Conservation (phyloP, 352 stramenopile species). For the Pythium dissimile region DNA sequence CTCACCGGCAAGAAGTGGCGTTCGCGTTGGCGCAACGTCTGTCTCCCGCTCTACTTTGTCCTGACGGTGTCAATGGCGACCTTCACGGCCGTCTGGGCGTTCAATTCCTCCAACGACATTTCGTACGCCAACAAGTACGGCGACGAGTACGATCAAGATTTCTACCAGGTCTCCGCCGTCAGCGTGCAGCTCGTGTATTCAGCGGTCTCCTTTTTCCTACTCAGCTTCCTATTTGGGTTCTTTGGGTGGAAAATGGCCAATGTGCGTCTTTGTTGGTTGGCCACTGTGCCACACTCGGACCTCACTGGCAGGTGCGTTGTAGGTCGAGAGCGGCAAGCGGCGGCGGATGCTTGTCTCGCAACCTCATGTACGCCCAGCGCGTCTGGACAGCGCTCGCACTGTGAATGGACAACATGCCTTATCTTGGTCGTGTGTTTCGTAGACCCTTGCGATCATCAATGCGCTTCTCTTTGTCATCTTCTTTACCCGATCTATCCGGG, state of each 20-base stretch:
- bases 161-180: slow-evolving; percentile 73
- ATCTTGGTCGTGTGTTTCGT: slow-evolving; percentile 1
- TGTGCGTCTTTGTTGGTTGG: too few relatives aligned
- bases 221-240: slow-evolving; percentile 77
- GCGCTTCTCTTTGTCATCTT: slow-evolving; percentile 80
- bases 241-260: slow-evolving; percentile 88
- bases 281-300: too few relatives aligned
- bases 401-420: not conserved
- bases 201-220: slow-evolving; percentile 71
- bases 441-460: slow-evolving; percentile 82
- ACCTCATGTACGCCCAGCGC: slow-evolving; percentile 40
- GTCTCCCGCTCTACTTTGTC: slow-evolving; percentile 77
- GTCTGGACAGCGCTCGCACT: not conserved
- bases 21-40: slow-evolving; percentile 72
- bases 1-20: slow-evolving; percentile 75
- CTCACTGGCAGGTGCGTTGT: too few relatives aligned
- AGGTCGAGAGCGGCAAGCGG: slow-evolving; percentile 79
- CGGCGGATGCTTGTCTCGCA: slow-evolving; percentile 69
- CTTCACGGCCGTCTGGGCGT: slow-evolving; percentile 83
- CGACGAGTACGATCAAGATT: slow-evolving; percentile 83
- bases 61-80: slow-evolving; percentile 80
- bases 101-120: slow-evolving; percentile 84
- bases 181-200: slow-evolving; percentile 83
- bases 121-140: slow-evolving; percentile 55
- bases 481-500: slow-evolving; percentile 68